A percentile compares a stretch with the other conserved stretches of the same genome.
phyloP scores from a whole-genome alignment of 2,329 filamentous ascomycete genomes.

The Eutypa lata region DNA sequence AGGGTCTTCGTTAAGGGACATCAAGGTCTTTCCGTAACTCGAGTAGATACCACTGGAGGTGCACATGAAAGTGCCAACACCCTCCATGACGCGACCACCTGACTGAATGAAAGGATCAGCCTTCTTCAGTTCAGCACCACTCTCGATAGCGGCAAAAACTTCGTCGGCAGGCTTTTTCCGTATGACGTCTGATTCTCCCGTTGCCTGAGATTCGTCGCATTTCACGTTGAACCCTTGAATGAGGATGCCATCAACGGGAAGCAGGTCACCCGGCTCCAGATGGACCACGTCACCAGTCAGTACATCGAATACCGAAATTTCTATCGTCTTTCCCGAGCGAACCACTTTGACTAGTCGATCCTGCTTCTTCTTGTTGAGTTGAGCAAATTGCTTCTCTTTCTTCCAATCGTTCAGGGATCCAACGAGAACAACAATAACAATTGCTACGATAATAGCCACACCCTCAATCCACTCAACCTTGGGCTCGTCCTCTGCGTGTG shows the following conservation, averaged over 20 bases:
- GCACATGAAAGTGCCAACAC: conserved; percentile 70
- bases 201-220: conserved; percentile 75
- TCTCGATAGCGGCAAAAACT: conserved; percentile 67
- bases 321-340: conserved; percentile 66
- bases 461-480: conserved; percentile 77
- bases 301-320: conserved; percentile 67
- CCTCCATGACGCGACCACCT: conserved; percentile 73
- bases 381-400: conserved; percentile 77
- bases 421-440: conserved; percentile 72
- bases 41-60: conserved; percentile 73
- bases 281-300: conserved; percentile 68
- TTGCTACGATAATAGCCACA: conserved; percentile 78
- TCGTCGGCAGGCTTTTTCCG: conserved; percentile 66
- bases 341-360: conserved; percentile 70
- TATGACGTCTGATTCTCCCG: conserved; percentile 75
- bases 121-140: conserved; percentile 63
- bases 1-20: conserved; percentile 69
- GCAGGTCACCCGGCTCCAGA: conserved; percentile 71
- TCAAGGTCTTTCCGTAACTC: conserved; percentile 71
- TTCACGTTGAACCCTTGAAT: conserved; percentile 72
- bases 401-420: conserved; percentile 78
- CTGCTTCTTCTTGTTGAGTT: conserved; percentile 75
- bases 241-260: conserved; percentile 71
- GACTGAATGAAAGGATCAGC: conserved; percentile 85
- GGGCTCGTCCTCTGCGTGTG: conserved; percentile 48